These are phyloP conservation scores for Sphaerostilbella broomeana DNA, from an alignment of 2,329 filamentous ascomycete species.

Conservation along the genomic window DNA sequence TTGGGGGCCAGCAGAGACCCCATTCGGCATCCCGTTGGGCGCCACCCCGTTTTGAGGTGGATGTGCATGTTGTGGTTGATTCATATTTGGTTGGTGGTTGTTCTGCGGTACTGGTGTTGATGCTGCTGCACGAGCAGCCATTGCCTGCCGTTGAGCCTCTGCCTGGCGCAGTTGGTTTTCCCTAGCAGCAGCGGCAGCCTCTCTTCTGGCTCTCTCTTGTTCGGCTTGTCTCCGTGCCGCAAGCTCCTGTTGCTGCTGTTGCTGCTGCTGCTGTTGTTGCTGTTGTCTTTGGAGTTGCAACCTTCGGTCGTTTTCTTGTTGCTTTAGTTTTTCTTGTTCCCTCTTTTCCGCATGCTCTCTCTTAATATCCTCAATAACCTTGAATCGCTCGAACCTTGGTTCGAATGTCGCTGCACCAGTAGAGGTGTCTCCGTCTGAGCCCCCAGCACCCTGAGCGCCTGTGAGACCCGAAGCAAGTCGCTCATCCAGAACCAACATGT, in stretches of 20 bases:
- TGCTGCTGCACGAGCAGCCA: constrained; percentile 24
- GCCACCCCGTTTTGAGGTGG: constrained; percentile 32
- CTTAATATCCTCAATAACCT: constrained; percentile 80
- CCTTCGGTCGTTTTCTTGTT: constrained; percentile 52
- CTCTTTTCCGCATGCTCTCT: constrained; percentile 69
- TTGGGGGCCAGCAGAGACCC: constrained; percentile 17
- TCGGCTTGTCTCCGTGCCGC: constrained; percentile 37
- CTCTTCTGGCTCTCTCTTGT: constrained; percentile 35
- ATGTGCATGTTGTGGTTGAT: constrained; percentile 29
- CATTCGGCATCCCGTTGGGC: constrained; percentile 34
- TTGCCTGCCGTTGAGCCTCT: constrained; percentile 30
- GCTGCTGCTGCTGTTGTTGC: constrained; percentile 36
- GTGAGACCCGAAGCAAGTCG: constrained; percentile 58
- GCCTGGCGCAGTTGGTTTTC: constrained; percentile 31
- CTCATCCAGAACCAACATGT: constrained; percentile 90
- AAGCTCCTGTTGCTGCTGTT: constrained; percentile 37
- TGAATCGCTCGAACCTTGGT: constrained; percentile 83
- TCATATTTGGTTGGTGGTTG: constrained; percentile 20
- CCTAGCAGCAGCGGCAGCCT: constrained; percentile 28
- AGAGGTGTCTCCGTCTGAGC: constrained; percentile 65
- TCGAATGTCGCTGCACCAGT: constrained; percentile 70
- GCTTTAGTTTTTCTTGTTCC: constrained; percentile 66
- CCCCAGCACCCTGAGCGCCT: constrained; percentile 49
- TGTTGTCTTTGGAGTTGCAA: constrained; percentile 40
- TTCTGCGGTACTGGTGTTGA: constrained; percentile 23